Evolutionary conservation across 2,329 filamentous ascomycete genomes (phyloP), one percentile per base, ranked within the genome.

Genomic region (Alternaria sp.): DNA sequence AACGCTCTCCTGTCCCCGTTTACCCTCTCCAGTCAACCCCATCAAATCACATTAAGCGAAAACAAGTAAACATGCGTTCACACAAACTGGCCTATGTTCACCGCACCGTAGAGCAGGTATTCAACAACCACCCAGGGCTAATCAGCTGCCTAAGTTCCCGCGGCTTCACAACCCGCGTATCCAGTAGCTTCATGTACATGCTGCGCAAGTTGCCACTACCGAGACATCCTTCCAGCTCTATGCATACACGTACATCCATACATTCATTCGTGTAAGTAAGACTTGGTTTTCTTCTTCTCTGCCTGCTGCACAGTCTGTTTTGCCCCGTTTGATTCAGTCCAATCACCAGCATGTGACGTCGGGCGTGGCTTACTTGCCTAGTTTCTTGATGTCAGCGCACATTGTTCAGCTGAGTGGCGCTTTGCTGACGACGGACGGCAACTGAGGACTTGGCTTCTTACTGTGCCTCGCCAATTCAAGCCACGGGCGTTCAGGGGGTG

Each of bases 401-500:
- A 25, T n/a, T 41, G 30, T 41, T 41, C 49, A 53, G 49, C 20
- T 53, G 49, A 41, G 37, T 41, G 37, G 37, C 37, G 28, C 9
- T 41, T 53, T 53, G 49, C 20, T 53, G 49, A 53, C 49, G 49
- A 41, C 37, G 43, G 49, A 41, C 49, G 49, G 49, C 49, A 51
- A 23, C 28, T 37, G 21, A 23, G 12, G 28, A 23, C 49, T 37
- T 53, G 49, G 49, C 28, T 37, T 53, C 37, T 41, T 41, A 41
- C 33, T 20, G 49, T 53, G 20, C 21, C 37, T 53, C 28, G 49
- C 15, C 28, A 53, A 51, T 51, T 37, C 20, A 51, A 53, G 49
- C 30, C 49, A 53, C 30, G 30, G 49, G 49, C 49, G 49, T 23
- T 18, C 49, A 53, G 49, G 49, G 49, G 49, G 49, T 37, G 10